Evolutionary conservation across 805 yeast genomes (phyloP).

Genomic region (Kockiozyma suomiensis): DNA sequence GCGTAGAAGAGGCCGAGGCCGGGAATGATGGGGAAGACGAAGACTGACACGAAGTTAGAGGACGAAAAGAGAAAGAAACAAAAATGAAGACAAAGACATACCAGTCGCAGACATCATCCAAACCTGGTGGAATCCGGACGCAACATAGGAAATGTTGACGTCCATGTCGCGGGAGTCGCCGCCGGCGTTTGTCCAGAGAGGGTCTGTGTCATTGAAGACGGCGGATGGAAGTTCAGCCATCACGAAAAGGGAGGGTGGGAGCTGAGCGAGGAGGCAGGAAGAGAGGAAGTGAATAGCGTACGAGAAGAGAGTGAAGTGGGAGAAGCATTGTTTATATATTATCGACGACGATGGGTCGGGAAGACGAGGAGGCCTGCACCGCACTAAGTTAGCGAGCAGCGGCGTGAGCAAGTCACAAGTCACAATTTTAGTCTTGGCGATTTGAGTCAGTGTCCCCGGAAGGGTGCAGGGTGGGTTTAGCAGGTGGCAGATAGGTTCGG

Average conservation of each 20-base stretch:
- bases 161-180: conserved; percentile 70
- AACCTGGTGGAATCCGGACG: conserved; percentile 62
- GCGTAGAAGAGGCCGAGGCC: conserved; percentile 93
- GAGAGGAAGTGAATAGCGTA: conserved; percentile 1
- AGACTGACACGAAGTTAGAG: conserved; percentile 29
- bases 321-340: not conserved
- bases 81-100: not conserved
- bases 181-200: conserved; percentile 47
- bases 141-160: conserved; percentile 61
- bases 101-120: conserved; percentile 64
- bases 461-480: no score
- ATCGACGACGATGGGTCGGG: not conserved
- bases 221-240: conserved; percentile 33
- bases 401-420: no score
- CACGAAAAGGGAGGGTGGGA: no score
- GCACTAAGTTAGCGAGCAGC: no score
- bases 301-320: not conserved
- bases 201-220: conserved; percentile 30
- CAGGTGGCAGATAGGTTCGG: no score
- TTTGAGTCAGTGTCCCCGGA: no score
- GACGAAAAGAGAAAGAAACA: not conserved
- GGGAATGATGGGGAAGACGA: conserved; percentile 96
- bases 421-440: no score
- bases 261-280: conserved; percentile 1
- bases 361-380: not conserved